Evolutionary conservation across 148 eudicot species (phyloP).

Genomic region (Euryodendron excelsum): DNA sequence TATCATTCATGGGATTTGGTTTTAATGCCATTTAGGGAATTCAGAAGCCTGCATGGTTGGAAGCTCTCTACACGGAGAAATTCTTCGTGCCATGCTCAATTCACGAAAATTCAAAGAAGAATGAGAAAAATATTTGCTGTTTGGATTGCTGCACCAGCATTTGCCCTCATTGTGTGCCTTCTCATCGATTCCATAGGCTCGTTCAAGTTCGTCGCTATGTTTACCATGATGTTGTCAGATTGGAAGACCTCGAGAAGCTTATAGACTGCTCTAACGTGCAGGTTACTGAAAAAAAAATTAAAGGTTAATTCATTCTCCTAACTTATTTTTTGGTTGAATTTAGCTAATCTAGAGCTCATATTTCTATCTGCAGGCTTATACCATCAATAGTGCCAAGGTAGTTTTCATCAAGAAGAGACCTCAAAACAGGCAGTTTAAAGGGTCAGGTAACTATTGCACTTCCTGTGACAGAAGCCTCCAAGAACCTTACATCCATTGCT

Average conservation of each 20-base stretch:
- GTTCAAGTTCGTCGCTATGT: slow-evolving; percentile 93
- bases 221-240: slow-evolving; percentile 82
- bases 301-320: not conserved
- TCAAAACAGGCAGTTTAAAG: slow-evolving; percentile 94
- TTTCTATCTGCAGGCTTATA: slow-evolving; percentile 57
- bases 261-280: slow-evolving; percentile 92
- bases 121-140: slow-evolving; percentile 89
- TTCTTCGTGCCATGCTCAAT: slow-evolving; percentile 68
- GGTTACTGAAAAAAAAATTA: slow-evolving; percentile 26
- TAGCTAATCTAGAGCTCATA: not conserved
- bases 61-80: slow-evolving; percentile 71
- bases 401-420: slow-evolving; percentile 94
- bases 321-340: not conserved
- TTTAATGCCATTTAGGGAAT: slow-evolving; percentile 41
- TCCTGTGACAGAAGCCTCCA: slow-evolving; percentile 96
- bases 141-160: slow-evolving; percentile 88
- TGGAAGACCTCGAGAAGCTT: slow-evolving; percentile 88
- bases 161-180: slow-evolving; percentile 83
- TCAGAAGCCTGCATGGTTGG: slow-evolving; percentile 92
- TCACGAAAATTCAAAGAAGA: slow-evolving; percentile 85
- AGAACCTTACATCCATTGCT: slow-evolving; percentile 91
- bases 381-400: slow-evolving; percentile 89
- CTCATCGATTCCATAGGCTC: slow-evolving; percentile 81
- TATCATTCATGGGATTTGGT: not conserved
- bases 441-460: slow-evolving; percentile 89